Evolutionary conservation across 495 filamentous ascomycete genomes (phyloP), one percentile per base, ranked within the genome.

Genomic region (Viridothelium virens): DNA sequence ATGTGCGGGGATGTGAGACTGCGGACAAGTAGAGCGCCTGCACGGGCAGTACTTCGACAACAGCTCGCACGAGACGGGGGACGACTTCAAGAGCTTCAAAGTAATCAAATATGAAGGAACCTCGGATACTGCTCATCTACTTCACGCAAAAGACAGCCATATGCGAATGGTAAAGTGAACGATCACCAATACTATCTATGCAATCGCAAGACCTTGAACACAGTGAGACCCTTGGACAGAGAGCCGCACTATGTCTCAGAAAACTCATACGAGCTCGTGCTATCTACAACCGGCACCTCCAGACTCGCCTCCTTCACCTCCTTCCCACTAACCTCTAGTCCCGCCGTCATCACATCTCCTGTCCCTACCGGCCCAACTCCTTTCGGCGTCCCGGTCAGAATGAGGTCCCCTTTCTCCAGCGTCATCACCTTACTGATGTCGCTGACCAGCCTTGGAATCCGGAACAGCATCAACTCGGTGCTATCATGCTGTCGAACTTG

Each of bases 391-490:
- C 94, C 94, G 37, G 94, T 97, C 69, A 98, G 77, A 46, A 98
- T 85, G 74, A 97, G 83, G 79, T 98, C 94, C 50, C 92, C 94
- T 74, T 88, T 82, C 79, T 96, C 89, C 68, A 98, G 80, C 3
- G 90, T 91, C 89, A 96, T 96, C n/a, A 97, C 90, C 70, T 86
- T 85, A 59, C 89, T 91, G 71, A 97, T 95, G 79, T 97, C 91
- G 68, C 87, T 88, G 74, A 98, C 77, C 63, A 93, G 83, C 67
- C 88, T 76, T n/a, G 93, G 91, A 69, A 98, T 91, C 33, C 81
- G 79, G 81, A 95, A 95, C 37, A 98, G 84, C 92, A 98, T 97
- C 71, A 97, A 78, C 69, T 84, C 83, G 9, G 94, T 96, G 39
- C 82, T 90, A 75, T 96, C 94, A n/a, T 82, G 77, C 79, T 98